Conservation (phyloP, 2,329 filamentous ascomycete genomes). For the Onygenales sp. region DNA sequence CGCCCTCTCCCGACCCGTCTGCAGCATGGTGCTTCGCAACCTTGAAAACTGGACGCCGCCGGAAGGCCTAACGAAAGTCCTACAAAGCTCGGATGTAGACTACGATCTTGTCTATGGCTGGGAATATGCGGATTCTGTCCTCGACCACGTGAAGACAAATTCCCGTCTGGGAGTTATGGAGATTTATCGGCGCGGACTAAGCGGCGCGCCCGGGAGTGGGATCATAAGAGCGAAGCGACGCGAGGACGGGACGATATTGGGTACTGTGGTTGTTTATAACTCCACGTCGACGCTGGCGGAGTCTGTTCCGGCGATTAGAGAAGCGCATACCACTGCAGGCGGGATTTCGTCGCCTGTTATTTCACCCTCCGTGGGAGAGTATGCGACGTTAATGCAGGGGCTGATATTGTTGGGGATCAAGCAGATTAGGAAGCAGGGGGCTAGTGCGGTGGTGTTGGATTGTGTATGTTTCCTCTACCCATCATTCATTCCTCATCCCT, state of each 20-base stretch:
- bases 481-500: neutral
- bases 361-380: slow-evolving; percentile 55
- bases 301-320: slow-evolving; percentile 59
- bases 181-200: slow-evolving; percentile 67
- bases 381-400: slow-evolving; percentile 66
- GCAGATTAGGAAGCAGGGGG: slow-evolving; percentile 71
- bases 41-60: slow-evolving; percentile 65
- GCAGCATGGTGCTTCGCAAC: slow-evolving; percentile 65
- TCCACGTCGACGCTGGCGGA: slow-evolving; percentile 58
- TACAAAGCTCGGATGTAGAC: slow-evolving; percentile 62
- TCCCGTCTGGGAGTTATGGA: slow-evolving; percentile 69
- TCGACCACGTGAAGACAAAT: slow-evolving; percentile 64
- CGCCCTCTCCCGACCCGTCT: slow-evolving; percentile 51
- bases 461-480: slow-evolving; percentile 51
- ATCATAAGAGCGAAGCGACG: slow-evolving; percentile 72
- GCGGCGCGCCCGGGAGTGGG: slow-evolving; percentile 62
- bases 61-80: slow-evolving; percentile 63
- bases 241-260: slow-evolving; percentile 58
- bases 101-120: slow-evolving; percentile 78
- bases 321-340: slow-evolving; percentile 49
- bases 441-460: slow-evolving; percentile 63
- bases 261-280: slow-evolving; percentile 71
- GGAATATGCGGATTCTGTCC: slow-evolving; percentile 63
- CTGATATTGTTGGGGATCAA: slow-evolving; percentile 70
- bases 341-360: slow-evolving; percentile 76